Evolutionary conservation across 164 flowering plant genomes (phyloP), one percentile per base, ranked within the genome.

Genomic region (Kingdonia uniflora): DNA sequence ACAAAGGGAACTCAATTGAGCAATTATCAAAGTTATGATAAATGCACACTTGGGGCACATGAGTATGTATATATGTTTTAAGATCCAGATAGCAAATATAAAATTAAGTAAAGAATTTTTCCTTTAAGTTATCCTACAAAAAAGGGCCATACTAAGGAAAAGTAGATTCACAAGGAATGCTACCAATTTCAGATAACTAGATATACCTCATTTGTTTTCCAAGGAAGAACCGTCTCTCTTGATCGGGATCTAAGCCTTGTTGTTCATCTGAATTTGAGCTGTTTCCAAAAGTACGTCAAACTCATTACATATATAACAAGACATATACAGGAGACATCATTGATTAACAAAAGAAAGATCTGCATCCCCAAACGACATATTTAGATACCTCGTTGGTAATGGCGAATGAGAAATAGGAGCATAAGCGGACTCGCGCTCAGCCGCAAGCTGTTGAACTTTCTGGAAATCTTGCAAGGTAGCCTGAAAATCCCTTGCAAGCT

Each of bases 401-500:
- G 72, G 59, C 22, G 76, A 57, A 42, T 71, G 58, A 52, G 49
- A 56, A 44, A 72, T 55, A 45, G 87, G 85, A 14, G 73, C 51
- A 64, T 78, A 81, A 41, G 78, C 66, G 15, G 85, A 74, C 62
- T 84, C 87, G 14, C 85, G 79, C 61, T 84, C 85, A 19, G 82
- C 69, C 10, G 87, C 84, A 69, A 81, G 80, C 58, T 75, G 84
- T 46, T 81, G 87, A 52, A 74, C 76, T 65, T 84, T 84, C 68
- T 84, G 85, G 56, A 69, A 79, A 48, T 84, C 85, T 76, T 81
- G 73, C 65, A 84, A 65, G 42, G 74, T 68, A 24, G 76, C 68
- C 53, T 81, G 85, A 51, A 81, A 84, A 72, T 84, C 87, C 50
- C 73, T 77, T n/a, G 85, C 92, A 58, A 84, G 77, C 71, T 84